Percentiles rank a stretch among this genome's conserved stretches.
phyloP scores from a whole-genome alignment of 176 grass and related monocot genomes.

The Aegilops speltoides region DNA sequence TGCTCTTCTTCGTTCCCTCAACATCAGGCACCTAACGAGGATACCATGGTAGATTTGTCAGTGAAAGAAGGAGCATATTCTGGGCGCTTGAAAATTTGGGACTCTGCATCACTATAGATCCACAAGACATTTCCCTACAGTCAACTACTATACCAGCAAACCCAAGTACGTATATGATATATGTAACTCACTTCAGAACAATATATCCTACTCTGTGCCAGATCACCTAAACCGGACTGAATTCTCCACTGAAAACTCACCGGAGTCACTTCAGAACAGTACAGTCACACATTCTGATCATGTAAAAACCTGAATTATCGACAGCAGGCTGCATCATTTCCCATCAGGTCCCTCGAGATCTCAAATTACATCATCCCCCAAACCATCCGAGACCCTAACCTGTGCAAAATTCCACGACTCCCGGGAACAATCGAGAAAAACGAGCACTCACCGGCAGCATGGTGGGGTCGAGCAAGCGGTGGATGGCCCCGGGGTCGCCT shows the following conservation, averaged over 20 bases:
- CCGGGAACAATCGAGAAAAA: too few species aligned
- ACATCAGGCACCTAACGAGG: conserved; percentile 74
- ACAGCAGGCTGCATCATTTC: not conserved
- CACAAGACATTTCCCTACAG: too few species aligned
- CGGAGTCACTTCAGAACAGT: not conserved
- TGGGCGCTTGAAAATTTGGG: too few species aligned
- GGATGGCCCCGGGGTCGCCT: conserved; percentile 70
- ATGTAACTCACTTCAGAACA: not conserved
- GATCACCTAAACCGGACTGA: not conserved
- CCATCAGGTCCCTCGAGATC: not conserved
- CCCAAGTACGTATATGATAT: not conserved
- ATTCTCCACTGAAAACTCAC: not conserved
- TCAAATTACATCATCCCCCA: not conserved
- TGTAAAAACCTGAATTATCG: not conserved
- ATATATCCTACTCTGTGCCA: too few species aligned
- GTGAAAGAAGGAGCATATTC: not conserved
- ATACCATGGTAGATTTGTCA: not conserved
- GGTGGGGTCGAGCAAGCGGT: conserved; percentile 70
- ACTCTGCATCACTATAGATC: too few species aligned
- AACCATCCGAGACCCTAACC: not conserved
- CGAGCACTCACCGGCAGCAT: conserved; percentile 53
- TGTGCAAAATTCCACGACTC: not conserved
- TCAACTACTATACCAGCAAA: too few species aligned
- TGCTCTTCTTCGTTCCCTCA: conserved; percentile 51
- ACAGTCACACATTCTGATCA: not conserved